Conservation (phyloP, 805 yeast species). For the Ogataea glucozyma region DNA sequence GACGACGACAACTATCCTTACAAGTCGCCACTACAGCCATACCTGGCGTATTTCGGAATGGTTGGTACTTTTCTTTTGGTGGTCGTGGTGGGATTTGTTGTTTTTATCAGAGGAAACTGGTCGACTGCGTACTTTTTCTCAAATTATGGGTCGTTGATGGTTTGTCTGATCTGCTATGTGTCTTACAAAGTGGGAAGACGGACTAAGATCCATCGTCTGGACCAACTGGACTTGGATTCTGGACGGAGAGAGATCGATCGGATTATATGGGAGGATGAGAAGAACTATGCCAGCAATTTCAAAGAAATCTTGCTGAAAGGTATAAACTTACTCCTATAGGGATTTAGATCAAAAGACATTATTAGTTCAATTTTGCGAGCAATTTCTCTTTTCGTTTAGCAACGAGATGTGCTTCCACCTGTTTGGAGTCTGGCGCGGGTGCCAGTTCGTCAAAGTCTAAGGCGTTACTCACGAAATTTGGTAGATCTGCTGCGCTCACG, state of each 20-base stretch:
- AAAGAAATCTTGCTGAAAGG: slow-evolving; percentile 32
- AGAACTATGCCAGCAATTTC: slow-evolving; percentile 34
- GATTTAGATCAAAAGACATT: no score
- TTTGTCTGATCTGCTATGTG: slow-evolving; percentile 45
- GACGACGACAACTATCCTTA: slow-evolving; percentile 58
- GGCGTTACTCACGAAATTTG: no score
- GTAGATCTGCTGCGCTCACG: no score
- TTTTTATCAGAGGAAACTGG: slow-evolving; percentile 51
- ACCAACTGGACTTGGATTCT: slow-evolving; percentile 76
- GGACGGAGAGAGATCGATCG: slow-evolving; percentile 85
- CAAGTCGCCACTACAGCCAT: slow-evolving; percentile 57
- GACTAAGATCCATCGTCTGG: slow-evolving; percentile 65
- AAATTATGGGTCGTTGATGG: slow-evolving; percentile 52
- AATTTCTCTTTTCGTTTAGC: slow-evolving; percentile 46
- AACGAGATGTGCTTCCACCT: slow-evolving; percentile 49
- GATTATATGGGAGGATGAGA: slow-evolving; percentile 78
- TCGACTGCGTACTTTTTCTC: slow-evolving; percentile 50
- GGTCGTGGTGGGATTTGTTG: slow-evolving; percentile 52
- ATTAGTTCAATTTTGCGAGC: slow-evolving; percentile 38
- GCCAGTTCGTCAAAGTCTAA: slow-evolving; percentile 30
- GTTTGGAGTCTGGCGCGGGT: slow-evolving; percentile 36
- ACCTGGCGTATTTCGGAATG: slow-evolving; percentile 50
- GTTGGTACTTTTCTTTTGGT: slow-evolving; percentile 43
- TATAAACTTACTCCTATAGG: slow-evolving; percentile 16
- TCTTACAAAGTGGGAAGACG: slow-evolving; percentile 58